These are phyloP conservation scores for Boechera retrofracta DNA, from an alignment of 345 rosid genomes.

Conservation along the genomic window DNA sequence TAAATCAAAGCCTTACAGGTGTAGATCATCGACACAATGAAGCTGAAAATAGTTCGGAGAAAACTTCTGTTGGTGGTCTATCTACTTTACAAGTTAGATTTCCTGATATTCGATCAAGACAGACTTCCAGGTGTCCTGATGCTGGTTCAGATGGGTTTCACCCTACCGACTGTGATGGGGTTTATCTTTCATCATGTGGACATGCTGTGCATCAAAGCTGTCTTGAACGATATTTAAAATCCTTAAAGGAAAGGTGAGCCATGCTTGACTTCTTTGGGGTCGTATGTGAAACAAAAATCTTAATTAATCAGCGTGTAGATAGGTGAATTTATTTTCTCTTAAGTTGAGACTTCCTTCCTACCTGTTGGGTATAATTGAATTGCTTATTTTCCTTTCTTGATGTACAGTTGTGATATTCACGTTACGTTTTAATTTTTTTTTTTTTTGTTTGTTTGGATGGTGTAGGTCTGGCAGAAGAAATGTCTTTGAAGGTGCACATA, in stretches of 20 bases:
- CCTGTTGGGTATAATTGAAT: conserved; percentile 21
- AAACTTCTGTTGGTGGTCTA: conserved; percentile 46
- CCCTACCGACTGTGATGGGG: conserved; percentile 83
- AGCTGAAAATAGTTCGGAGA: conserved; percentile 45
- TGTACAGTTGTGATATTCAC: conserved; percentile 11
- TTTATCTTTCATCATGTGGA: conserved; percentile 90
- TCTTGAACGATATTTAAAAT: conserved; percentile 81
- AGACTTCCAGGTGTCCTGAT: conserved; percentile 53
- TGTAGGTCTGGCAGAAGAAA: conserved; percentile 70
- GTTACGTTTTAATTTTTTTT: not conserved
- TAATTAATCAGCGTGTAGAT: conserved; percentile 22
- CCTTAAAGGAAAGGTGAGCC: conserved; percentile 80
- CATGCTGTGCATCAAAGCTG: conserved; percentile 97
- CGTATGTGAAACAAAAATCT: conserved; percentile 6
- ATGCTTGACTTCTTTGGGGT: conserved; percentile 20
- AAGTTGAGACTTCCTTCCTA: not conserved
- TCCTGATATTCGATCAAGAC: conserved; percentile 57
- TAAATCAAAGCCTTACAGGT: conserved; percentile 34
- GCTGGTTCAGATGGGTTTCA: conserved; percentile 67
- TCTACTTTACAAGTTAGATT: conserved; percentile 58
- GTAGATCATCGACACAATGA: conserved; percentile 42
- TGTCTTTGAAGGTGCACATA: conserved; percentile 88
- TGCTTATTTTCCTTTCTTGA: conserved; percentile 4
- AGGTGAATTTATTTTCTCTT: conserved; percentile 17
- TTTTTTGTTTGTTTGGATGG: conserved; percentile 26